Evolutionary conservation across 129 eudicot genomes (phyloP), one percentile per base, ranked within the genome.

Genomic region (Arctium lappa): DNA sequence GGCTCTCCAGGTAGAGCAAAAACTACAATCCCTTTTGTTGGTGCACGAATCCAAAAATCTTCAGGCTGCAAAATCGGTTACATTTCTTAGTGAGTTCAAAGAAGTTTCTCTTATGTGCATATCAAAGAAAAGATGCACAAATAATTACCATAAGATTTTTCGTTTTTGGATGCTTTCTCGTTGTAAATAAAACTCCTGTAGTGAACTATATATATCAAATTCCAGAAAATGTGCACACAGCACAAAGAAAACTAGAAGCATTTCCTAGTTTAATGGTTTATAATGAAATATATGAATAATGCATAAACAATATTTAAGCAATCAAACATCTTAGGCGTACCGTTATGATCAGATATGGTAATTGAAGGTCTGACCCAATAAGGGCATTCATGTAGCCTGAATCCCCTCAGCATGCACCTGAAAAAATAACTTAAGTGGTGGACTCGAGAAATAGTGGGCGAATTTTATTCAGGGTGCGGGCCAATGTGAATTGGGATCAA

Each of bases 401-500:
- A 95, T 77, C 99, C 98, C 88, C 99, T 93, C 22, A 95, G 90
- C 98, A 95, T 95, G 86, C 97, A 95, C 97, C 99, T 95, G 92
- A 76, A 79, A 86, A 77, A 78, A 42, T 80, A 81, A 33, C 73
- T 72, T 89, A 56, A 87, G 80, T 73, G 18, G 63, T 12, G 63
- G n/a, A 50, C 18, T 50, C 60, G 1, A 3, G 12, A 48, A 11
- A 13, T 48, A 53, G 3, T 44, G 50, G 12, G 50, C 50, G 50
- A 8, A 44, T 7, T 40, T 40, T 40, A 40, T 44, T 44, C 50
- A 44, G 50, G 8, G 50, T 22, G 27, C 27, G 27, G 27, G 12
- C 50, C 12, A 44, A 44, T 44, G 9, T 44, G 9, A 34, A 1
- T 3, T 34, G 37, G 37, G 37, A 34, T 34, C 37, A 34, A 3